Percentiles rank a stretch among this genome's conserved stretches.
Evolutionary conservation across 2,329 filamentous ascomycete species (phyloP).

Genomic region (Aspergillus ustus): DNA sequence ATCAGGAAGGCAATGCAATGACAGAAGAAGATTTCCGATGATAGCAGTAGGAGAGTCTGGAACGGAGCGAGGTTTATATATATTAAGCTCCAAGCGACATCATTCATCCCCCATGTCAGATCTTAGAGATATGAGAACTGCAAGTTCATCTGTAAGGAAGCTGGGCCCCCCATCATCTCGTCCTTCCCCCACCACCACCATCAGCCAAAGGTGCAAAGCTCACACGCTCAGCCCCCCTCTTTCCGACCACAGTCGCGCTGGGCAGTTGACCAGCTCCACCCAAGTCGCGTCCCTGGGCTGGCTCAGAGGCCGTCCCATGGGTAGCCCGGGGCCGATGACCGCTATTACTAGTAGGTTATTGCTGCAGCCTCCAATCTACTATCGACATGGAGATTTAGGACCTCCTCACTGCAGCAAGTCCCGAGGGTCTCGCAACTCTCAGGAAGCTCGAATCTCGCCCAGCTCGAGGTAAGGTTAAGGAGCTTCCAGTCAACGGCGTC

Average conservation of each 20-base stretch:
- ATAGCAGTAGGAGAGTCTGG: neutral
- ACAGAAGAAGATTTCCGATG: neutral
- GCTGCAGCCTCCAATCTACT: neutral
- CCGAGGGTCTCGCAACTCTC: neutral
- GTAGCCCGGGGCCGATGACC: constrained; percentile 19
- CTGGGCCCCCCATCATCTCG: neutral
- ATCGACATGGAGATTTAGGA: constrained; percentile 6
- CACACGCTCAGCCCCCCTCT: constrained; percentile 17
- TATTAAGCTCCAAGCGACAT: neutral
- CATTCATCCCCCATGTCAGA: neutral
- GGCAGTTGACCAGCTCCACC: constrained; percentile 16
- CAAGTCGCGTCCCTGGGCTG: constrained; percentile 16
- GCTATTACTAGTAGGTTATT: constrained; percentile 4
- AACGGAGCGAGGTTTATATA: neutral
- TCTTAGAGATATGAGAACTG: neutral
- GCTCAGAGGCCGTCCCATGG: constrained; percentile 14
- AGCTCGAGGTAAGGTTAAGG: neutral
- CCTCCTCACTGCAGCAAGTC: neutral
- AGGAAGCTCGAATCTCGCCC: neutral
- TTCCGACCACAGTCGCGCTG: constrained; percentile 8
- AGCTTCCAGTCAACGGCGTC: constrained; percentile 16
- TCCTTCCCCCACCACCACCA: constrained; percentile 1
- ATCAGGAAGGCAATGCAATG: neutral
- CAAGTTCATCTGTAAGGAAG: neutral
- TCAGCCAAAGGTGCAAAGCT: neutral